A percentile compares a stretch with the other conserved stretches of the same genome.
Evolutionary conservation across 2,329 filamentous ascomycete species (phyloP).

Genomic region (Aureobasidium pullulans): DNA sequence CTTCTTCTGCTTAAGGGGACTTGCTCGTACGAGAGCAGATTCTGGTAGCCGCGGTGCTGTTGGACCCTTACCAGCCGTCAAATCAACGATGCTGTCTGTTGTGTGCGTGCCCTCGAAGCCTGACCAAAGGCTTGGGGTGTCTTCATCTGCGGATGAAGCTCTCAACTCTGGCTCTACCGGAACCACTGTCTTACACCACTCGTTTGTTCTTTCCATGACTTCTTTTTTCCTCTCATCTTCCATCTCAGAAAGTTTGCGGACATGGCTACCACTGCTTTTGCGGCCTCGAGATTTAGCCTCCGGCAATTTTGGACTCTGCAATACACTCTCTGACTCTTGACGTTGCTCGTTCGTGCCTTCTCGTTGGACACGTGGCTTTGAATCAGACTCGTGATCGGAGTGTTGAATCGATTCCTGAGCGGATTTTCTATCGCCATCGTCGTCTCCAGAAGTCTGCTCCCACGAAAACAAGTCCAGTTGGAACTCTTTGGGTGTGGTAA

Average conservation of each 20-base stretch:
- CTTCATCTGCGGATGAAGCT: constrained; percentile 19
- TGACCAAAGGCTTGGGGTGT: not conserved
- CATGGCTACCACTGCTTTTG: not conserved
- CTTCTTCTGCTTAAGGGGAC: not conserved
- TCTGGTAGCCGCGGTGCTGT: not conserved
- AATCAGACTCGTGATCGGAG: too few species aligned
- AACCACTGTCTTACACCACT: constrained; percentile 89
- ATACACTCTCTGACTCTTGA: not conserved
- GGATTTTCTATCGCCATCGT: not conserved
- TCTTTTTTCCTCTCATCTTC: constrained; percentile 42
- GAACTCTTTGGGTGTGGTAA: not conserved
- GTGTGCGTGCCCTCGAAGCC: constrained; percentile 1
- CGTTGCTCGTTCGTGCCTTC: not conserved
- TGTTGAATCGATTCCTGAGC: not conserved
- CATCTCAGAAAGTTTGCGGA: not conserved
- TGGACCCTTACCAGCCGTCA: not conserved
- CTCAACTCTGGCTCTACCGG: constrained; percentile 52
- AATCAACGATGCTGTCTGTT: not conserved
- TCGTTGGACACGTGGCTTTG: too few species aligned
- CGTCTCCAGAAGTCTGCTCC: not conserved
- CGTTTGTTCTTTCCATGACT: constrained; percentile 79
- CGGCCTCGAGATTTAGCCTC: not conserved
- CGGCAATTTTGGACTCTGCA: not conserved
- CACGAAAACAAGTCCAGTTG: not conserved
- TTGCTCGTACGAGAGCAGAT: not conserved